Conservation (phyloP, 495 filamentous ascomycete genomes). For the Parathielavia appendiculata region DNA sequence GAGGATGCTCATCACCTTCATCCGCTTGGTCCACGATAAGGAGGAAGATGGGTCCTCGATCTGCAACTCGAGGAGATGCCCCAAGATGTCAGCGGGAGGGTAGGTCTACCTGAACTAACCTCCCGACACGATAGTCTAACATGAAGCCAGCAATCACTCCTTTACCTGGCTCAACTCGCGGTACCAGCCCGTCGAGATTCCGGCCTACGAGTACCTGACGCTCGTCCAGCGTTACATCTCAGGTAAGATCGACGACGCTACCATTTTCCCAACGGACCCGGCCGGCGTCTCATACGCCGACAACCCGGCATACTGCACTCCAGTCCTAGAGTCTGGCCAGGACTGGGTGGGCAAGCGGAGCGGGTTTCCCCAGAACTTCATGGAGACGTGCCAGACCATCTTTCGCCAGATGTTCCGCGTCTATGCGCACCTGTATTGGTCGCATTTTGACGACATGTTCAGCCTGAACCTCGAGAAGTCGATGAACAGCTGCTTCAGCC, state of each 20-base stretch:
- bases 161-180: slow-evolving; percentile 83
- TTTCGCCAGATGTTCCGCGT: slow-evolving; percentile 97
- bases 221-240: slow-evolving; percentile 93
- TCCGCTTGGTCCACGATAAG: slow-evolving; percentile 73
- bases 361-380: slow-evolving; percentile 82
- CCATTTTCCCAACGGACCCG: slow-evolving; percentile 77
- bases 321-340: slow-evolving; percentile 51
- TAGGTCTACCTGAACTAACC: slow-evolving; percentile 46
- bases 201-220: slow-evolving; percentile 80
- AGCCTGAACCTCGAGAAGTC: slow-evolving; percentile 75
- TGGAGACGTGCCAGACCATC: slow-evolving; percentile 82
- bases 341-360: slow-evolving; percentile 79
- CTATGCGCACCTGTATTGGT: slow-evolving; percentile 86
- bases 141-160: slow-evolving; percentile 60
- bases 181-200: slow-evolving; percentile 61
- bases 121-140: not conserved
- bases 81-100: slow-evolving; percentile 87
- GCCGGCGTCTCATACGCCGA: slow-evolving; percentile 54
- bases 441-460: slow-evolving; percentile 79
- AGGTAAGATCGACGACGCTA: slow-evolving; percentile 78
- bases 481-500: slow-evolving; percentile 91
- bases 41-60: slow-evolving; percentile 68
- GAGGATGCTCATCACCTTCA: slow-evolving; percentile 73
- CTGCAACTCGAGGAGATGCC: slow-evolving; percentile 77
- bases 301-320: slow-evolving; percentile 52